phyloP scores from a whole-genome alignment of 2,329 filamentous ascomycete genomes.

The Aulographum hederae region DNA sequence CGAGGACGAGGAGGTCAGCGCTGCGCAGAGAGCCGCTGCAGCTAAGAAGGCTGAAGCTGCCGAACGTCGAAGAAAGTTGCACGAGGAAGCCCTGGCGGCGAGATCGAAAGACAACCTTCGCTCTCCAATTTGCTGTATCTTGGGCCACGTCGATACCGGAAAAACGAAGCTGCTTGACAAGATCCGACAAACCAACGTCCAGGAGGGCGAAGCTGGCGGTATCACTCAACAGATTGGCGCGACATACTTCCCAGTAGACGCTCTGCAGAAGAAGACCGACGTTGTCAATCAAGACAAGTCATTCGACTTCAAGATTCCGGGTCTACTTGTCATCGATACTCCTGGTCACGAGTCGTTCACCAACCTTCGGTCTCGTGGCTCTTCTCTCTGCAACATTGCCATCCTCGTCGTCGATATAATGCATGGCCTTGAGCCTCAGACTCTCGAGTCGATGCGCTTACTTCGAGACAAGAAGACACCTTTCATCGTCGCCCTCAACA shows the following conservation, averaged over 20 bases:
- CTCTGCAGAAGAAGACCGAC: slow-evolving; percentile 76
- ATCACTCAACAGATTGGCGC: slow-evolving; percentile 99
- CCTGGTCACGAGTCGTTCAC: slow-evolving; percentile 99
- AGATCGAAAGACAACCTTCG: slow-evolving; percentile 87
- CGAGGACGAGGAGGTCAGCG: slow-evolving; percentile 61
- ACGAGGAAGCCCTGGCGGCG: slow-evolving; percentile 80
- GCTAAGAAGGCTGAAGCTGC: slow-evolving; percentile 77
- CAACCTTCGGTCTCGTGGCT: slow-evolving; percentile 89
- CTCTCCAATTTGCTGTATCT: slow-evolving; percentile 98
- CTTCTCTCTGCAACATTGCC: slow-evolving; percentile 96
- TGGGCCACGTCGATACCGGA: slow-evolving; percentile 98
- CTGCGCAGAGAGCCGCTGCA: slow-evolving; percentile 51
- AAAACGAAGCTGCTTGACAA: slow-evolving; percentile 99
- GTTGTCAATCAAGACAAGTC: slow-evolving; percentile 81
- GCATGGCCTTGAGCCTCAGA: slow-evolving; percentile 96
- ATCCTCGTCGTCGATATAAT: slow-evolving; percentile 99
- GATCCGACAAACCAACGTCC: slow-evolving; percentile 94
- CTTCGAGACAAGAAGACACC: slow-evolving; percentile 87
- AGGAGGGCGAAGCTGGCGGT: slow-evolving; percentile 97
- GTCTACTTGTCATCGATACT: slow-evolving; percentile 91
- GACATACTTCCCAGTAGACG: slow-evolving; percentile 94
- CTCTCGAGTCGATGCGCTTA: slow-evolving; percentile 89
- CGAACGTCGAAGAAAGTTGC: slow-evolving; percentile 71
- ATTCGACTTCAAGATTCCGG: slow-evolving; percentile 95
- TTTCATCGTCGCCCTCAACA: slow-evolving; percentile 97